Conservation (phyloP, 768 basidiomycete genomes). For the Macrolepiota albuminosa region DNA sequence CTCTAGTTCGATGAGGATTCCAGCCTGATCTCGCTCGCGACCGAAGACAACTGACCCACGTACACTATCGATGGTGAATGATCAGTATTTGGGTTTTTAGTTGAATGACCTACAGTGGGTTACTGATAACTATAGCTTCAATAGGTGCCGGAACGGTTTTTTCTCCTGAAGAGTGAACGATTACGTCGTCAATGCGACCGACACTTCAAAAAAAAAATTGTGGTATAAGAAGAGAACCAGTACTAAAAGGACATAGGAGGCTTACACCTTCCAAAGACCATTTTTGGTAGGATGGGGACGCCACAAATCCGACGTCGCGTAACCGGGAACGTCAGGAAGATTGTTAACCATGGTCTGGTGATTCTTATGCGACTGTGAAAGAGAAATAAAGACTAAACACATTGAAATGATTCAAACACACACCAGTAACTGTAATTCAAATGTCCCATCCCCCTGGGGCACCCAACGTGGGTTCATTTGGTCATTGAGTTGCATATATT, state of each 20-base stretch:
- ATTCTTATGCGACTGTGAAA: background rate
- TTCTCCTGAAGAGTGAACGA: conserved; percentile 21
- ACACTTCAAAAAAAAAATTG: background rate
- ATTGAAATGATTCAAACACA: background rate
- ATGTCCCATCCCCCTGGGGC: conserved; percentile 25
- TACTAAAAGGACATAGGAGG: background rate
- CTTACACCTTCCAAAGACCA: background rate
- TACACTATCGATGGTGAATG: background rate
- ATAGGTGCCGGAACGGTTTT: background rate
- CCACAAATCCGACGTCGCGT: conserved; percentile 40
- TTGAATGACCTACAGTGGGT: conserved; percentile 12
- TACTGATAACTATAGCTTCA: conserved; percentile 10
- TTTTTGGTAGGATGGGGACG: conserved; percentile 31
- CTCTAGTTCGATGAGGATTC: conserved; percentile 27
- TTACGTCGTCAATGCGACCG: conserved; percentile 15
- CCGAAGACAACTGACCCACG: background rate
- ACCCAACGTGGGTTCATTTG: conserved; percentile 23
- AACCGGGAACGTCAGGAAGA: conserved; percentile 30
- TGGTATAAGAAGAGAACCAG: background rate
- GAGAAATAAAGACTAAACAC: background rate
- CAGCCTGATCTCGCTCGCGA: conserved; percentile 22
- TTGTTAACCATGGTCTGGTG: conserved; percentile 23
- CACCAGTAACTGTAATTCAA: conserved; percentile 33
- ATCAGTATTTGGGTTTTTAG: background rate
- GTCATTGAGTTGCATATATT: conserved; percentile 9